Evolutionary conservation across 768 basidiomycete species (phyloP), one percentile per base, ranked within the genome.

Genomic region (Hortiboletus flavorubellus): DNA sequence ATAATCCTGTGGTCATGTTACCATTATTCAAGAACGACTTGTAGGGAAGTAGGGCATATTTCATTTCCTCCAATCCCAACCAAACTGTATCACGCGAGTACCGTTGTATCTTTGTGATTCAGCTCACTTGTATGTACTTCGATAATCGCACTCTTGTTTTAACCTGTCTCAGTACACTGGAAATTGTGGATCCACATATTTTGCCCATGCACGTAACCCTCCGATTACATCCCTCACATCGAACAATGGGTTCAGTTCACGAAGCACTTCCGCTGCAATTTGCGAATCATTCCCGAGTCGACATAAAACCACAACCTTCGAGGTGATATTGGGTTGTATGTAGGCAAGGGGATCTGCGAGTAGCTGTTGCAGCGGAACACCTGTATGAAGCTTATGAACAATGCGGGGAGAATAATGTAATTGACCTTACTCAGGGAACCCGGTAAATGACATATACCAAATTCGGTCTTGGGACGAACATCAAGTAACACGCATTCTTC

Each of bases 201-300:
- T 77, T 46, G 86, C 78, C 93, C 93, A 97, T 29, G 89, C 88
- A 61, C 78, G 73, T 46, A 97, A 72, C 1, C 95, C 95, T 21
- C 95, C 94, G 8, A 90, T 74, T 5, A 95, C 77, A 70, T 96
- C 89, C 62, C 75, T 81, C 16, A 89, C 74, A 35, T 73, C 62
- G 6, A 66, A 56, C 3, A 49, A 64, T 14, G 65, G 61, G 34
- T 55, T 56, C 8, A 59, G n/a, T 44, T 64, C 68, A 21, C 57
- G 63, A 46, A 65, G 62, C 8, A 72, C 74, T 35, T 84, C 76
- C 0, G 85, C 93, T 31, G 94, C 96, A 18, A 91, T 80, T 68
- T 93, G 91, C 1, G 93, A 96, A 69, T 98, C 96, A 64, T 98
- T 98, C 5, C 96, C 95, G 21, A 93, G 76, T 31, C 92, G 80